These are phyloP conservation scores for Candida germanica DNA, from an alignment of 805 yeast genomes.

Conservation along the genomic window DNA sequence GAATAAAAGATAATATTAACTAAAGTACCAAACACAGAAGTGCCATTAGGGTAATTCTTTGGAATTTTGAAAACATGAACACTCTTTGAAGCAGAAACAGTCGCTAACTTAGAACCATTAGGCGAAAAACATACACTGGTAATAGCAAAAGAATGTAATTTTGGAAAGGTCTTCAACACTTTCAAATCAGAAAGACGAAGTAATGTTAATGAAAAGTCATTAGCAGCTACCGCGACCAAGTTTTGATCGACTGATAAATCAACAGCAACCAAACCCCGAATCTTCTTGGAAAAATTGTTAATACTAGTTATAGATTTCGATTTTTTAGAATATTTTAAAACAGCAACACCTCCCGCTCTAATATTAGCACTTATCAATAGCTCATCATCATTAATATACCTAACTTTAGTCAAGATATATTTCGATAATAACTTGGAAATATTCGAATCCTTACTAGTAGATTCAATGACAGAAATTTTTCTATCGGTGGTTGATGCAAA, in stretches of 20 bases:
- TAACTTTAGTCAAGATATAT: constrained; percentile 40
- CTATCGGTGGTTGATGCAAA: constrained; percentile 52
- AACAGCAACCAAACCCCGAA: constrained; percentile 53
- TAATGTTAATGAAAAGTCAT: constrained; percentile 66
- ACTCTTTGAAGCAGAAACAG: constrained; percentile 75
- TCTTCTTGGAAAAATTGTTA: constrained; percentile 41
- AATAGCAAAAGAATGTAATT: constrained; percentile 75
- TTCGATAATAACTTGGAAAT: constrained; percentile 21
- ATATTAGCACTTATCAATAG: constrained; percentile 33
- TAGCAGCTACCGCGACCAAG: constrained; percentile 55
- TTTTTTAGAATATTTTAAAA: constrained; percentile 43
- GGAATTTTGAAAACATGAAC: constrained; percentile 65
- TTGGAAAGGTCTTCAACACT: constrained; percentile 46
- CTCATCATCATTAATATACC: constrained; percentile 34
- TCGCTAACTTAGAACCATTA: constrained; percentile 62
- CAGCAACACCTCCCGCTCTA: constrained; percentile 37
- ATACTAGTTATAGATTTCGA: constrained; percentile 42
- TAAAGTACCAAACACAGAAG: constrained; percentile 33
- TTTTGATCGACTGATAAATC: constrained; percentile 43
- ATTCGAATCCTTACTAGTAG: constrained; percentile 21
- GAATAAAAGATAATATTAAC: constrained; percentile 34
- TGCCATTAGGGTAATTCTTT: constrained; percentile 39
- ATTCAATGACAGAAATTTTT: constrained; percentile 41
- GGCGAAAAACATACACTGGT: constrained; percentile 71
- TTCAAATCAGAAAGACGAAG: constrained; percentile 51